phyloP scores from a whole-genome alignment of 768 basidiomycete genomes.

The Kwoniella dejecticola region DNA sequence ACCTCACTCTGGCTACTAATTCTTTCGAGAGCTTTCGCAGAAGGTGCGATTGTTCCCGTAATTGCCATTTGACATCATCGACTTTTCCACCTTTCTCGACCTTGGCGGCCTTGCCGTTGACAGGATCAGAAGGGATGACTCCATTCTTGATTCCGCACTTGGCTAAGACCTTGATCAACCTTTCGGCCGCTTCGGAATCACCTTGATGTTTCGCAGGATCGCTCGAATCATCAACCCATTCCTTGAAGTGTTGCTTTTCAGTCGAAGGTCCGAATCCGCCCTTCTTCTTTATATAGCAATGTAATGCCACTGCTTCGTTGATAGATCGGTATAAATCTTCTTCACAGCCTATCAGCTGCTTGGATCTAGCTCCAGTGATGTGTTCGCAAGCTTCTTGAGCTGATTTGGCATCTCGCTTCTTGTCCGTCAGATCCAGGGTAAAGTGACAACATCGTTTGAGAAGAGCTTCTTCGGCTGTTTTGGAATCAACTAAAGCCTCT shows the following conservation, averaged over 20 bases:
- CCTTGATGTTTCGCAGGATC: slow-evolving; percentile 37
- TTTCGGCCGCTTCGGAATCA: slow-evolving; percentile 40
- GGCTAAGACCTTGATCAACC: slow-evolving; percentile 34
- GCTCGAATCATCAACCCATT: slow-evolving; percentile 38
- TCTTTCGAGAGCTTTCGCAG: slow-evolving; percentile 83
- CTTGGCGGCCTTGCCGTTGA: slow-evolving; percentile 60
- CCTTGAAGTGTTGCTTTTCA: slow-evolving; percentile 67
- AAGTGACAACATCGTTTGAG: slow-evolving; percentile 96
- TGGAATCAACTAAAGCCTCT: slow-evolving; percentile 84
- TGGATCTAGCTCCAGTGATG: slow-evolving; percentile 77
- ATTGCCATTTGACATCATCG: slow-evolving; percentile 69
- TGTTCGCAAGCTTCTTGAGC: slow-evolving; percentile 92
- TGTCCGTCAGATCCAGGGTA: slow-evolving; percentile 44
- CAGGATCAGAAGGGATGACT: slow-evolving; percentile 54
- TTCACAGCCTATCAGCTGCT: slow-evolving; percentile 78
- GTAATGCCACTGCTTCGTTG: slow-evolving; percentile 66
- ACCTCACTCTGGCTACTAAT: slow-evolving; percentile 83
- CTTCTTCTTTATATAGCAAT: slow-evolving; percentile 64
- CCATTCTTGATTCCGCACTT: slow-evolving; percentile 38
- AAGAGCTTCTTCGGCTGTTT: slow-evolving; percentile 76
- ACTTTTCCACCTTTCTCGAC: slow-evolving; percentile 62
- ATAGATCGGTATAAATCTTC: slow-evolving; percentile 70
- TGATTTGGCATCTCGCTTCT: slow-evolving; percentile 59
- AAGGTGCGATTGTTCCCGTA: slow-evolving; percentile 83
- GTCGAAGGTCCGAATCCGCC: slow-evolving; percentile 67